A percentile compares a stretch with the other conserved stretches of the same genome.
phyloP scores from a whole-genome alignment of 2,329 filamentous ascomycete genomes.

The Hymenoscyphus scutula region DNA sequence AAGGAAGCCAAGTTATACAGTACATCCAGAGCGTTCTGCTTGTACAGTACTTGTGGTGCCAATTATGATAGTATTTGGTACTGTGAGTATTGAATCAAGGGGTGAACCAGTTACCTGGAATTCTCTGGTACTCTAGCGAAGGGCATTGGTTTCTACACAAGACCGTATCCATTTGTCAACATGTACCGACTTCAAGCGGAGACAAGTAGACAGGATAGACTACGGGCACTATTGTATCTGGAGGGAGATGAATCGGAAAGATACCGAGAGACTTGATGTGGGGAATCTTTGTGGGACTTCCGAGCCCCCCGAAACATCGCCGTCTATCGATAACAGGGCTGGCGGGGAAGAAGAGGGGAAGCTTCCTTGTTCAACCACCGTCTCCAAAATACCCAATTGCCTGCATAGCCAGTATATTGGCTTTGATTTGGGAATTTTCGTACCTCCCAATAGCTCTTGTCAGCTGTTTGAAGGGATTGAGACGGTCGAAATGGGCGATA shows the following conservation, averaged over 20 bases:
- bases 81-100: neutral
- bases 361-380: neutral
- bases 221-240: too few species aligned
- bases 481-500: neutral
- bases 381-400: neutral
- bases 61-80: neutral
- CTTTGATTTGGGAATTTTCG: neutral
- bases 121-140: neutral
- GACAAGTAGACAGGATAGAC: neutral
- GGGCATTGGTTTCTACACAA: neutral
- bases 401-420: neutral
- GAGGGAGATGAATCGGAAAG: slow-evolving; percentile 9
- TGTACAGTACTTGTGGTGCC: neutral
- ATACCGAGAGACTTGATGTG: slow-evolving; percentile 12
- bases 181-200: neutral
- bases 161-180: neutral
- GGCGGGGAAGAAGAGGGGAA: slow-evolving; percentile 4
- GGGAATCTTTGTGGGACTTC: slow-evolving; percentile 6
- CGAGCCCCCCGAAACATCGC: slow-evolving; percentile 11
- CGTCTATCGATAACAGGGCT: slow-evolving; percentile 2
- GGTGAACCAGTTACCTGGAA: neutral
- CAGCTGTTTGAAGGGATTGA: neutral
- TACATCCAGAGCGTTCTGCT: neutral
- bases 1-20: neutral
- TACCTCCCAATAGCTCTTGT: neutral